A percentile compares a stretch with the other conserved stretches of the same genome.
phyloP scores from a whole-genome alignment of 177 flowering plant genomes.

The Tripterygium wilfordii region DNA sequence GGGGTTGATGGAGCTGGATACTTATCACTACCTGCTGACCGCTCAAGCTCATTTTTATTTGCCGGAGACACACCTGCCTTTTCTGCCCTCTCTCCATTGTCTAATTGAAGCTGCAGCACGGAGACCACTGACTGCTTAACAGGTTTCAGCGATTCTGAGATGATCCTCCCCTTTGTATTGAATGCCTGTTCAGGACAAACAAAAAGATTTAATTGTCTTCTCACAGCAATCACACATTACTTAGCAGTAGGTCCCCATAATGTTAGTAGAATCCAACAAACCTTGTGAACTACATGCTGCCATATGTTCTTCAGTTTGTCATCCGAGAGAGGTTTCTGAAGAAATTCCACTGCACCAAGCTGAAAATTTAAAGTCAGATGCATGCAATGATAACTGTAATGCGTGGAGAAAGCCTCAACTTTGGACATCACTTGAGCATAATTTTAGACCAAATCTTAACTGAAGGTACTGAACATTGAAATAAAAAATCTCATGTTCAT shows the following conservation, averaged over 20 bases:
- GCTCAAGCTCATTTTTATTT: constrained; percentile 22
- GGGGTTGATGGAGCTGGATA: constrained; percentile 85
- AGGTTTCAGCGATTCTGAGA: constrained; percentile 49
- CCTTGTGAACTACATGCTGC: constrained; percentile 96
- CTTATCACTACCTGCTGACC: constrained; percentile 40
- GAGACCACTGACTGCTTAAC: constrained; percentile 51
- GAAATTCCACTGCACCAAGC: constrained; percentile 93
- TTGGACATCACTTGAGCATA: too few relatives aligned
- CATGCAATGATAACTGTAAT: neutral
- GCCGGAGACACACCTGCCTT: constrained; percentile 10
- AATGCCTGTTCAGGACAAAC: constrained; percentile 59
- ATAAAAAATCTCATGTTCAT: too few relatives aligned
- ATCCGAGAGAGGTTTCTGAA: constrained; percentile 71
- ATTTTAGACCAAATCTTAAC: too few relatives aligned
- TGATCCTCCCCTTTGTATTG: constrained; percentile 39
- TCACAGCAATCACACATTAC: constrained; percentile 2
- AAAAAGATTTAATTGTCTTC: constrained; percentile 13
- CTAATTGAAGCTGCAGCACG: constrained; percentile 37
- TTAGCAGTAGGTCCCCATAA: neutral
- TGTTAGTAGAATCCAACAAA: constrained; percentile 9
- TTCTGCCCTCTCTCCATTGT: constrained; percentile 20
- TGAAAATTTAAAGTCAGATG: constrained; percentile 27
- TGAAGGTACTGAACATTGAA: too few relatives aligned
- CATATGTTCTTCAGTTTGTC: constrained; percentile 84
- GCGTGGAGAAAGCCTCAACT: neutral